A percentile compares a stretch with the other conserved stretches of the same genome.
phyloP scores from a whole-genome alignment of 768 basidiomycete genomes.

The Termitomyces eurrhizus region DNA sequence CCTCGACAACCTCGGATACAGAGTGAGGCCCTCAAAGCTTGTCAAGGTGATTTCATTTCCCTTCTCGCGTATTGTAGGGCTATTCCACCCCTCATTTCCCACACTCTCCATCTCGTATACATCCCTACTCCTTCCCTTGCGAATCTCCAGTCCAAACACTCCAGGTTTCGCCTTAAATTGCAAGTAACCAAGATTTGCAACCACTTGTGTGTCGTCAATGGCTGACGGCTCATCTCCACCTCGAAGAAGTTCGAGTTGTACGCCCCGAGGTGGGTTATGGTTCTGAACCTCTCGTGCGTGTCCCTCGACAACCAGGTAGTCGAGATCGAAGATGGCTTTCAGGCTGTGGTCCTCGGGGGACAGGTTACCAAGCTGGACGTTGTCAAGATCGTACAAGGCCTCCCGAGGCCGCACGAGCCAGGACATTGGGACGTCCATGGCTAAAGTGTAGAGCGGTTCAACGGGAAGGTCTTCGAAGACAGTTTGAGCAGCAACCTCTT shows the following conservation, averaged over 20 bases:
- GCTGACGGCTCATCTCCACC: conserved; percentile 31
- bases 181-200: conserved; percentile 93
- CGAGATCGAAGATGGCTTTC: conserved; percentile 80
- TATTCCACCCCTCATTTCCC: conserved; percentile 88
- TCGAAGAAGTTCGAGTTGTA: conserved; percentile 79
- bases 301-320: conserved; percentile 91
- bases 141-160: conserved; percentile 77
- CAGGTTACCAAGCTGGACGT: conserved; percentile 78
- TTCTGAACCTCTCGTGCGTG: conserved; percentile 77
- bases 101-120: conserved; percentile 83
- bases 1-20: conserved; percentile 77
- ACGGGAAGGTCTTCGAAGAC: conserved; percentile 71
- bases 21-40: conserved; percentile 85
- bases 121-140: conserved; percentile 75
- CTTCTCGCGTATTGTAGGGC: conserved; percentile 59
- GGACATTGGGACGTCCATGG: conserved; percentile 84
- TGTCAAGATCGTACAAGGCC: conserved; percentile 91
- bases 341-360: conserved; percentile 58
- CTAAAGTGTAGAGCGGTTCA: conserved; percentile 91
- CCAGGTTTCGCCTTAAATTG: conserved; percentile 96
- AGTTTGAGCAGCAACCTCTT: conserved; percentile 54
- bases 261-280: conserved; percentile 76
- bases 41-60: conserved; percentile 79
- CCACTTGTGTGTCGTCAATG: conserved; percentile 87
- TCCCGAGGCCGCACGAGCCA: conserved; percentile 93